Evolutionary conservation across 192 early-diverging fungal genomes (phyloP), one percentile per base, ranked within the genome.

Genomic region (Paraglomus brasilianum): DNA sequence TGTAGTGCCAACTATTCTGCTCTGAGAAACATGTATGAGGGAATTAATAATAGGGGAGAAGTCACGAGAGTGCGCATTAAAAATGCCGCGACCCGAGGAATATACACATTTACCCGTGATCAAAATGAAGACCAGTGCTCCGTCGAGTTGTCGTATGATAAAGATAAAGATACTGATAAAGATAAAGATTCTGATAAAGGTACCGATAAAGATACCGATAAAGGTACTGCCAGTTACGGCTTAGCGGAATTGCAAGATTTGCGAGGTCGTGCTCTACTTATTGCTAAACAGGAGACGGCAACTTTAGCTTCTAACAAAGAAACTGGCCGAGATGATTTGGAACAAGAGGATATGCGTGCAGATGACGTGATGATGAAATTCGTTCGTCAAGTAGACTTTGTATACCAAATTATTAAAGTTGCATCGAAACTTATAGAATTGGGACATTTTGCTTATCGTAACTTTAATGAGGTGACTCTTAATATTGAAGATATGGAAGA

Each of bases 381-480:
- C 48, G 71, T 72, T 14, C 14, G 1, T 14, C 71, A 72, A 9
- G 64, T 72, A 38, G 71, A 72, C 50, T 15, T 67, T 14, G 41
- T 47, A 19, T 44, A 66, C 14, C 39, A 67, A 40, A 72, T 72
- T 11, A 44, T 72, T 7, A 45, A 24, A 10, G 5, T 66, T 38
- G 52, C 52, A 15, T 38, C 63, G 39, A 66, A 47, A 39, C 43
- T 72, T 8, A 67, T 67, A 43, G 49, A 66, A 57, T 41, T 66
- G 43, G 71, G 71, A 43, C 71, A 72, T 49, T 72, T 72, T 72
- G 36, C 9, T 19, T 72, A 72, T 66, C 42, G 56, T 22, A 21
- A 52, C 17, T 72, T 57, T 72, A 45, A 52, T 10, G 45, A 10
- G 38, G 11, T 8, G 13, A 40, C 36, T 19, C 38, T 15, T 30